phyloP scores from a whole-genome alignment of 352 stramenopile genomes.

The Phytophthora pisi region DNA sequence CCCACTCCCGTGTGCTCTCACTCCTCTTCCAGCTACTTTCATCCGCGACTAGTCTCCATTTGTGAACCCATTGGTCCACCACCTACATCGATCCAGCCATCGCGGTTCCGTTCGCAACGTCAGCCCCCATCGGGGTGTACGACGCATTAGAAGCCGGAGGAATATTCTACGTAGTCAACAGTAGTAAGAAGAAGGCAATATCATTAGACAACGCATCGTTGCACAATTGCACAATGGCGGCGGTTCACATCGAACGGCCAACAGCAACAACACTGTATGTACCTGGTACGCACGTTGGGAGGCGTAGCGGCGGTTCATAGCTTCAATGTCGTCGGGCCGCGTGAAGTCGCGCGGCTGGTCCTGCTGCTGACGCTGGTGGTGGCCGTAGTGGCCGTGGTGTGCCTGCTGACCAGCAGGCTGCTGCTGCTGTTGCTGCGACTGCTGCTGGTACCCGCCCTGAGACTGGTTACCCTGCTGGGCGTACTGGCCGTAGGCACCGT shows the following conservation, averaged over 20 bases:
- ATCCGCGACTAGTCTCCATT: conserved; percentile 10
- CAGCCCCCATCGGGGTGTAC: conserved; percentile 70
- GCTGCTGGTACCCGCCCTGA: conserved; percentile 42
- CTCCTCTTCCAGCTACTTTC: conserved; percentile 11
- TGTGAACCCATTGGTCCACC: not conserved
- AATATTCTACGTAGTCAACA: conserved; percentile 55
- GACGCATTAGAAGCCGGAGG: conserved; percentile 61
- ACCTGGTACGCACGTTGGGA: conserved; percentile 84
- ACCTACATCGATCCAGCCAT: conserved; percentile 79
- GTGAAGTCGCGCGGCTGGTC: conserved; percentile 77
- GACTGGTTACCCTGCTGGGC: conserved; percentile 47
- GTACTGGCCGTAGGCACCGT: conserved; percentile 60
- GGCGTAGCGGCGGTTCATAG: conserved; percentile 81
- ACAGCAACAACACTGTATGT: conserved; percentile 33
- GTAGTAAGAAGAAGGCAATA: conserved; percentile 2
- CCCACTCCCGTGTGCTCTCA: conserved; percentile 11
- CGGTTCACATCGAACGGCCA: conserved; percentile 9
- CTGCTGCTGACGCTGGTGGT: conserved; percentile 41
- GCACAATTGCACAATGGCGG: not conserved
- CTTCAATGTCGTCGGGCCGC: conserved; percentile 69
- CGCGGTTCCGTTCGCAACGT: conserved; percentile 72
- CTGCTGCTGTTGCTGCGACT: conserved; percentile 15
- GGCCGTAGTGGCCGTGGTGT: conserved; percentile 41
- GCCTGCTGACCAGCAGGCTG: conserved; percentile 40
- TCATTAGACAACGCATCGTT: conserved; percentile 4